Evolutionary conservation across 202 grass and related monocot species (phyloP).

Genomic region (Alloteropsis angusta): DNA sequence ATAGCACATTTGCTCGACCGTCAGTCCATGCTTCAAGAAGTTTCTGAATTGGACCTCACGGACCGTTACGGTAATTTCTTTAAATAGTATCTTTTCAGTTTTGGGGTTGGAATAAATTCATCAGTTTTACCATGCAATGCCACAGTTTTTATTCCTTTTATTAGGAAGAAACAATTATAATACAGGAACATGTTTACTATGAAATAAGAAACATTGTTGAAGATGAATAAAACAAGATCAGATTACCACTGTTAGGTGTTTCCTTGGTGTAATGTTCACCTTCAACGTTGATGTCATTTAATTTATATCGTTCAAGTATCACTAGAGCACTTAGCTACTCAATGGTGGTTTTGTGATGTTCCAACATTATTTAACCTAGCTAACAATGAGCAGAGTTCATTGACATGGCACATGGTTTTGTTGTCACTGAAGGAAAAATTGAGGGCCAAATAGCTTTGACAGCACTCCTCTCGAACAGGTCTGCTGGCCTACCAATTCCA

Average conservation of each 20-base stretch:
- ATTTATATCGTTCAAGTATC: neutral
- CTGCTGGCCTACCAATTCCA: no score
- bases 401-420: neutral
- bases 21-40: conserved; percentile 76
- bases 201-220: neutral
- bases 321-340: neutral
- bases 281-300: neutral
- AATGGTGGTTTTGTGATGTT: neutral
- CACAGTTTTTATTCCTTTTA: neutral
- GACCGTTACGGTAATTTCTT: conserved; percentile 61
- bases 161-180: neutral
- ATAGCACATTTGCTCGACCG: conserved; percentile 74
- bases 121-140: neutral
- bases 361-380: neutral
- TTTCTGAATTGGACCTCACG: conserved; percentile 62
- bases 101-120: neutral
- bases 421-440: neutral
- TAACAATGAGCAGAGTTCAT: no score
- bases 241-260: neutral
- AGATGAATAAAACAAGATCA: neutral
- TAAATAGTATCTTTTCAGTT: conserved; percentile 1
- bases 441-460: neutral
- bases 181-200: neutral
- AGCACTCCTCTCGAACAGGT: neutral
- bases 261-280: neutral